These are phyloP conservation scores for Psilocybe sp. DNA, from an alignment of 768 basidiomycete species.

Conservation along the genomic window DNA sequence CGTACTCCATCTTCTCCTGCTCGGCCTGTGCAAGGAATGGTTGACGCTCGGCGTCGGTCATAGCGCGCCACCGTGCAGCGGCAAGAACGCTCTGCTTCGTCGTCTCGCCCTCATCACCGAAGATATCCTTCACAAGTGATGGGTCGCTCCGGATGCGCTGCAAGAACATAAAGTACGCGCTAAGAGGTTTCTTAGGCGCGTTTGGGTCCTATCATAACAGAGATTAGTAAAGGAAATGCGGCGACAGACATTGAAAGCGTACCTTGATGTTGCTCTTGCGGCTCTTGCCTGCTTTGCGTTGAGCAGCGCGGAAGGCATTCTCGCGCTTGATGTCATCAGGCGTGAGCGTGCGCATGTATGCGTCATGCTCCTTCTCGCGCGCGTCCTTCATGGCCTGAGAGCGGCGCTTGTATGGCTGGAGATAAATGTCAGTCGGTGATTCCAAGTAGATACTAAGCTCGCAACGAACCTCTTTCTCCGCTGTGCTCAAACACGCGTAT, in stretches of 20 bases:
- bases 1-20: constrained; percentile 93
- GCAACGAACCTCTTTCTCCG: constrained; percentile 76
- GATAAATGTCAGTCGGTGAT: constrained; percentile 21
- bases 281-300: constrained; percentile 90
- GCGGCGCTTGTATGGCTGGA: constrained; percentile 79
- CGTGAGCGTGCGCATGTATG: constrained; percentile 85
- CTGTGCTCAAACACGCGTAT: constrained; percentile 73
- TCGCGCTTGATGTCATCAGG: constrained; percentile 95
- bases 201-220: constrained; percentile 69
- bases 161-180: constrained; percentile 93
- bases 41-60: constrained; percentile 94
- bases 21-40: constrained; percentile 93
- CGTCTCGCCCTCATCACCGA: constrained; percentile 89
- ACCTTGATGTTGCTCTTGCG: constrained; percentile 87
- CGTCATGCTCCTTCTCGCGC: constrained; percentile 76
- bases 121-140: constrained; percentile 72
- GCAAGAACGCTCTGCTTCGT: constrained; percentile 94
- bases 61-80: constrained; percentile 88
- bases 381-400: constrained; percentile 84
- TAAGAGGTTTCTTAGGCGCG: constrained; percentile 93
- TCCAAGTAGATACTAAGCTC: constrained; percentile 26
- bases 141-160: constrained; percentile 85
- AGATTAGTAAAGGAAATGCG: too few species aligned
- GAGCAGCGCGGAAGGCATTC: constrained; percentile 87
- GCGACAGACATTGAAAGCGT: too few species aligned